Conservation (phyloP, 2,329 filamentous ascomycete genomes). For the Drechslera avenae region DNA sequence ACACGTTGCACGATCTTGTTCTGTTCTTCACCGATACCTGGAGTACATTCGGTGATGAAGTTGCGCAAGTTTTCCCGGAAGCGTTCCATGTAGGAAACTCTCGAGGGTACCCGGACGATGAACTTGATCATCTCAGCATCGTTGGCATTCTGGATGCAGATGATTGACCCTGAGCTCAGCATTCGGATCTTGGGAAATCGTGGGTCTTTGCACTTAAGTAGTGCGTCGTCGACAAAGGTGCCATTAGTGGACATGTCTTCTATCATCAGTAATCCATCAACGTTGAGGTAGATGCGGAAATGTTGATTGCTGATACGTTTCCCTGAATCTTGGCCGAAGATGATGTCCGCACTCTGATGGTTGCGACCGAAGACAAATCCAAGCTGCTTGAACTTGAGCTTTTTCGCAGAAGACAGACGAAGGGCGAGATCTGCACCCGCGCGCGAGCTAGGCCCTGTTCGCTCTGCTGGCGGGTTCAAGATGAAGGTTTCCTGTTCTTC, state of each 20-base stretch:
- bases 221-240: conserved; percentile 77
- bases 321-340: conserved; percentile 66
- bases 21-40: conserved; percentile 28
- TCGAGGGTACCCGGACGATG: conserved; percentile 79
- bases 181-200: conserved; percentile 61
- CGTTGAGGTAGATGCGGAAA: conserved; percentile 90
- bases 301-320: conserved; percentile 91
- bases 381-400: conserved; percentile 66
- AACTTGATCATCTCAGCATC: conserved; percentile 73
- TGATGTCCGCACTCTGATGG: conserved; percentile 69
- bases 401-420: conserved; percentile 69
- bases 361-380: conserved; percentile 92
- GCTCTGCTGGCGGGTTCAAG: conserved; percentile 49
- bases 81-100: conserved; percentile 67
- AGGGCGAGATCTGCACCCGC: conserved; percentile 70
- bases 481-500: conserved; percentile 55
- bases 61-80: conserved; percentile 72
- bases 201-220: conserved; percentile 61
- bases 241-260: conserved; percentile 97
- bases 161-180: conserved; percentile 72
- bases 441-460: conserved; percentile 23
- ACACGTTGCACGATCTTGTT: conserved; percentile 32
- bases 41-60: conserved; percentile 60
- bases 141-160: conserved; percentile 66
- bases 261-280: conserved; percentile 85